Evolutionary conservation across 345 rosid genomes (phyloP).

Genomic region (Eucalyptus microcorys): DNA sequence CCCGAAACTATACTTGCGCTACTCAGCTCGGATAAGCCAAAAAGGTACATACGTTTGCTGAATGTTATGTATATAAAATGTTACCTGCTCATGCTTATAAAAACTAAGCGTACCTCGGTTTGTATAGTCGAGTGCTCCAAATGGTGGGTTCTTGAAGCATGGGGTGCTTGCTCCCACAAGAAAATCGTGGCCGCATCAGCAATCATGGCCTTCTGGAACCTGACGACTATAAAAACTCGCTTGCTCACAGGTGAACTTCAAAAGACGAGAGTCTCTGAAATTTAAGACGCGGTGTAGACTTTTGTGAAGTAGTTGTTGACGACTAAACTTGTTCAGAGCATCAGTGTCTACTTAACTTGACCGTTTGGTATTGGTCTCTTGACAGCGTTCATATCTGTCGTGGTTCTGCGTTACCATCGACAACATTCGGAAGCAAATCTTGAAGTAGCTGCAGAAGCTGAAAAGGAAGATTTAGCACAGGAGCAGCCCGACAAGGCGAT

Average conservation of each 20-base stretch:
- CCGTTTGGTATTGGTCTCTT: neutral
- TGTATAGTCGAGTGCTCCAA: conserved; percentile 34
- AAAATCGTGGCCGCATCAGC: conserved; percentile 76
- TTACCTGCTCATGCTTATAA: neutral
- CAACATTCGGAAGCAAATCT: conserved; percentile 24
- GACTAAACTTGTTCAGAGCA: neutral
- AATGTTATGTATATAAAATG: neutral
- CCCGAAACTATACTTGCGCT: conserved; percentile 61
- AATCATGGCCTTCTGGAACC: conserved; percentile 75
- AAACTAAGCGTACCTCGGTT: neutral
- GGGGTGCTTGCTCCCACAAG: conserved; percentile 82
- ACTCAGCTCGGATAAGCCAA: conserved; percentile 38
- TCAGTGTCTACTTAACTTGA: neutral
- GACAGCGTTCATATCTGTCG: conserved; percentile 72
- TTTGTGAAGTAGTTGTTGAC: no score
- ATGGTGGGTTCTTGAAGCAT: conserved; percentile 34
- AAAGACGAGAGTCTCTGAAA: no score
- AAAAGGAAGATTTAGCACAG: conserved; percentile 6
- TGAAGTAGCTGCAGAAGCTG: conserved; percentile 16
- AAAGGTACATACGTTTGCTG: conserved; percentile 27
- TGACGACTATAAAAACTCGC: conserved; percentile 78
- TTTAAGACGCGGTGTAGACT: no score
- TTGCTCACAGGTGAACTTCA: conserved; percentile 42
- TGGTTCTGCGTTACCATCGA: conserved; percentile 49
- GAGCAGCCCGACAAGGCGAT: conserved; percentile 23